Evolutionary conservation across 371 early-diverging fungal species (phyloP).

Genomic region (Umbelopsis sp.): DNA sequence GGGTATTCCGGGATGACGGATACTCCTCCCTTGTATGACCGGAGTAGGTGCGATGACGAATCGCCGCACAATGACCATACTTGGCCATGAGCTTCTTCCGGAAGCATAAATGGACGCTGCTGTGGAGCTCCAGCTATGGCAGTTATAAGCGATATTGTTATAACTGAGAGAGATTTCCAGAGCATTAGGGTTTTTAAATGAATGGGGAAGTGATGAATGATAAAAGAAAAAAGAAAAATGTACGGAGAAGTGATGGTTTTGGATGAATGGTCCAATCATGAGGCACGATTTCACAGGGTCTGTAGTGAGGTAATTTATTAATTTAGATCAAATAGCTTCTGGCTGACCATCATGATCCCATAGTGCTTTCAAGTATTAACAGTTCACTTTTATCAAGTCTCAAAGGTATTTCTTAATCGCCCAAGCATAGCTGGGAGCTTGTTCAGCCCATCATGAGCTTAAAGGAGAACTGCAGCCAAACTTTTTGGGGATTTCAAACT

Average conservation of each 20-base stretch:
- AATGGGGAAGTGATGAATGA: background rate
- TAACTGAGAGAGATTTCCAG: background rate
- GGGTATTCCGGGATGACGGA: slow-evolving; percentile 42
- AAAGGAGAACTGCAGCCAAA: background rate
- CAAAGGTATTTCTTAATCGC: no score
- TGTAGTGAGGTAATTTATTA: background rate
- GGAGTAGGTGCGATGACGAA: slow-evolving; percentile 37
- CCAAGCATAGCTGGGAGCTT: background rate
- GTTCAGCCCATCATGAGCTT: background rate
- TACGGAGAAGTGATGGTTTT: background rate
- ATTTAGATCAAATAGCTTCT: background rate
- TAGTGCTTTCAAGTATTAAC: background rate
- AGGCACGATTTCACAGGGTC: background rate
- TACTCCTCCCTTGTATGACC: slow-evolving; percentile 45
- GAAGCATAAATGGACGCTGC: slow-evolving; percentile 31
- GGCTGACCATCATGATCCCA: background rate
- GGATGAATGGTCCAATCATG: background rate
- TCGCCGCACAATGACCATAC: slow-evolving; percentile 49
- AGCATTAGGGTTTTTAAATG: background rate
- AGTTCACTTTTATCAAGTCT: no score
- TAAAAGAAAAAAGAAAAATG: slow-evolving; percentile 3
- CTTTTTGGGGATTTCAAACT: slow-evolving; percentile 8
- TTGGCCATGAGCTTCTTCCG: slow-evolving; percentile 39
- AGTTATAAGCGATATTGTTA: background rate
- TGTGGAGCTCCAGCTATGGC: slow-evolving; percentile 21